A percentile compares a stretch with the other conserved stretches of the same genome.
Conservation (phyloP, 1,284 basidiomycete genomes). For the Puccinia polysora region DNA sequence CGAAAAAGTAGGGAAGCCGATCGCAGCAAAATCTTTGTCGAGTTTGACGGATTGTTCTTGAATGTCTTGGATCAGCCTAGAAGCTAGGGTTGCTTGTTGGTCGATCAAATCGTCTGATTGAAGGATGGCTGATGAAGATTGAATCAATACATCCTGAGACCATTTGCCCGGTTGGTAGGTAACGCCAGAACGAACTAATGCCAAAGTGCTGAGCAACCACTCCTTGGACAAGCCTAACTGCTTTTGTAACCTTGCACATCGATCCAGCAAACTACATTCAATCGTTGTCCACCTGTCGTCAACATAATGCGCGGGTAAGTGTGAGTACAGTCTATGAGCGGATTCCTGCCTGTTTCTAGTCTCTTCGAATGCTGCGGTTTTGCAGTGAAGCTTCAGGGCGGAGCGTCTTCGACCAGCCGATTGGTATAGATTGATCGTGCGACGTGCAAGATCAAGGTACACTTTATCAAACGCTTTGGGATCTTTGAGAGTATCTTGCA, state of each 20-base stretch:
- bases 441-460: conserved; percentile 61
- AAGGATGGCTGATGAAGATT: background rate
- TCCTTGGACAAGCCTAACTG: conserved; percentile 48
- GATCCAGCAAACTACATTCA: conserved; percentile 45
- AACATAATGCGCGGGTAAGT: conserved; percentile 72
- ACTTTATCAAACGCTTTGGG: conserved; percentile 48
- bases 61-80: conserved; percentile 59
- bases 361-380: conserved; percentile 78
- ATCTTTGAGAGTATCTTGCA: conserved; percentile 18
- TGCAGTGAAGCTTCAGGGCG: conserved; percentile 73
- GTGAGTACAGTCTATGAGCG: conserved; percentile 67
- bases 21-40: conserved; percentile 62
- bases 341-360: conserved; percentile 64
- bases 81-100: conserved; percentile 53
- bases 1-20: conserved; percentile 65
- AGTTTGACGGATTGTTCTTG: conserved; percentile 58
- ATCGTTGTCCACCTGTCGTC: conserved; percentile 54
- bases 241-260: conserved; percentile 45
- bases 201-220: conserved; percentile 48
- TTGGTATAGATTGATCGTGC: conserved; percentile 74
- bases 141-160: conserved; percentile 44
- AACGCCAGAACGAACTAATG: conserved; percentile 49
- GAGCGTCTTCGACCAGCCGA: conserved; percentile 74
- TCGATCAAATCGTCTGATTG: background rate
- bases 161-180: conserved; percentile 44